Evolutionary conservation across 2,329 filamentous ascomycete genomes (phyloP), one percentile per base, ranked within the genome.

Genomic region (Neoscytalidium dimidiatum): DNA sequence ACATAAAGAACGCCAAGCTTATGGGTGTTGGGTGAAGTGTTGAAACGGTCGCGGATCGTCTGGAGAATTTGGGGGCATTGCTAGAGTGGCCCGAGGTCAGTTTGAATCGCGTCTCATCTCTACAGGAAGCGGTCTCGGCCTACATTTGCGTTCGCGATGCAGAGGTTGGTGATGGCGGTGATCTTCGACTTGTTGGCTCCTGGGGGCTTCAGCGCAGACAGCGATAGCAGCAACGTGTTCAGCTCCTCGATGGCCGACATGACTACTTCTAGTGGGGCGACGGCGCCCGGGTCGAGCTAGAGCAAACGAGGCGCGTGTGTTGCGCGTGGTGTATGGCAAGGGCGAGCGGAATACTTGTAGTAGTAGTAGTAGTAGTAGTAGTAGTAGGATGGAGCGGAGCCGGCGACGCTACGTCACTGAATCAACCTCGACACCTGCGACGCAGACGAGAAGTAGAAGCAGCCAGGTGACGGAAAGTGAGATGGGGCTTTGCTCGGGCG

Each of bases 1-100:
- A 98, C 94, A 89, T 99, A 99, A 82, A 99, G 90, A 76, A 97
- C 94, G 82, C 95, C 95, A 80, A 99, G 87, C 83, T 99, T 99
- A 87, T 99, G 94, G 78, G 93, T 96, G 77, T 88, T 88, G 67
- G 92, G 92, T 71, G 94, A 90, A 81, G 95, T 96, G 81, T 96
- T 97, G 86, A 98, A 96, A 76, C 97, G 94, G 70, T 94, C 96
- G 82, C 92, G 97, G 75, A 99, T 90, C 79, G 96, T 97, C 79
- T 97, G 93, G 73, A 98, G 92, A 75, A 99, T 88, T 72, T 94
- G 89, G 63, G 92, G 95, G 83, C 98, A 94, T 80, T 91, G 94
- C 95, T 97, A 82, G 75, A 73, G 66, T 57, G 43, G 38, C 26
- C 14, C 60, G 33, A 64, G 53, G 44, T 63, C 29, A 63, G 63